phyloP scores from a whole-genome alignment of 208 protist species.

The Wallacemonas collosoma region DNA sequence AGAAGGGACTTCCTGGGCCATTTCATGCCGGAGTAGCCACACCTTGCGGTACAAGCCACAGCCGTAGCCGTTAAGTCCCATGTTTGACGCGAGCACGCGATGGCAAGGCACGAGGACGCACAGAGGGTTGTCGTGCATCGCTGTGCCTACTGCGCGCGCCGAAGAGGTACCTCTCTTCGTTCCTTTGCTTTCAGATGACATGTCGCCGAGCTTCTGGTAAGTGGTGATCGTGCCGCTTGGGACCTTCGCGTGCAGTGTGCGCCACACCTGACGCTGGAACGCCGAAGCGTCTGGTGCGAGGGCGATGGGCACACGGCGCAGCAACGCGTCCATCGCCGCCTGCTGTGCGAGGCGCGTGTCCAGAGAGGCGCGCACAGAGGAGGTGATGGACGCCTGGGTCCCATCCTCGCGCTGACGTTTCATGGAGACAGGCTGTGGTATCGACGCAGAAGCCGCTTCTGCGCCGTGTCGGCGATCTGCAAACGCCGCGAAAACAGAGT shows the following conservation, averaged over 20 bases:
- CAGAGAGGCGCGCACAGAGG: slow-evolving; percentile 1
- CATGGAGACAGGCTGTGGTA: slow-evolving; percentile 7
- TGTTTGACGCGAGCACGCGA: slow-evolving; percentile 59
- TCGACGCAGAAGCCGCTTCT: background rate
- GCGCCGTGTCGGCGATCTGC: background rate
- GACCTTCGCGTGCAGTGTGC: slow-evolving; percentile 44
- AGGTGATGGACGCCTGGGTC: background rate
- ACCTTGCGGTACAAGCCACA: slow-evolving; percentile 61
- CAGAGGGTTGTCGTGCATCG: slow-evolving; percentile 65
- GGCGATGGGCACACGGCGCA: slow-evolving; percentile 37
- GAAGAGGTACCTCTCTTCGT: background rate
- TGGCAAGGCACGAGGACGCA: slow-evolving; percentile 75
- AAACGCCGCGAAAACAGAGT: background rate
- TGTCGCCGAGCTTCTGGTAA: slow-evolving; percentile 50
- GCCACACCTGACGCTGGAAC: slow-evolving; percentile 48
- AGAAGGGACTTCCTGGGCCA: slow-evolving; percentile 30
- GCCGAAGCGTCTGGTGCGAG: slow-evolving; percentile 36
- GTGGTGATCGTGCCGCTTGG: slow-evolving; percentile 40
- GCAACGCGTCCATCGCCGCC: slow-evolving; percentile 19
- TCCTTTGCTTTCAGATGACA: background rate
- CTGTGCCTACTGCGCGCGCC: slow-evolving; percentile 59
- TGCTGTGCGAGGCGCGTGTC: background rate
- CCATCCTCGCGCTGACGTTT: slow-evolving; percentile 15
- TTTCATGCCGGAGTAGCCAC: slow-evolving; percentile 73
- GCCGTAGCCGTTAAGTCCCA: slow-evolving; percentile 58